Evolutionary conservation across 176 grass and related monocot genomes (phyloP).

Genomic region (Avena insularis): DNA sequence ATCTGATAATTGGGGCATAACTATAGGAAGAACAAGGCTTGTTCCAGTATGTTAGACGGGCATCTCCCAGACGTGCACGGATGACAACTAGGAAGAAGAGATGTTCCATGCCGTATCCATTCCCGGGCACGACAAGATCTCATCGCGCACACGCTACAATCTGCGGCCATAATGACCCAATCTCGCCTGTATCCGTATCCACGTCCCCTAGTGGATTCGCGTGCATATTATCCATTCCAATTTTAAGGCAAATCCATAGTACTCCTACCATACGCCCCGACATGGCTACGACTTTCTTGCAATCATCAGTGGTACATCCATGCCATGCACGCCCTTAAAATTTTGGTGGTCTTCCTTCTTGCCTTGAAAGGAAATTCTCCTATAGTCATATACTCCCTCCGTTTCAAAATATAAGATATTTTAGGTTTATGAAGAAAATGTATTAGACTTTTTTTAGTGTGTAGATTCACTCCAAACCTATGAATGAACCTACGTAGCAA

Average conservation of each 20-base stretch:
- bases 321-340: neutral
- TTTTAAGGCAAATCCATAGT: neutral
- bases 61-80: neutral
- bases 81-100: neutral
- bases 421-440: too few species aligned
- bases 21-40: neutral
- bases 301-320: too few species aligned
- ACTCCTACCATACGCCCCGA: neutral
- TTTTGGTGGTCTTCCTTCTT: neutral
- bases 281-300: neutral
- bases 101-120: neutral
- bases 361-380: slow-evolving; percentile 27
- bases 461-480: too few species aligned
- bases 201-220: neutral
- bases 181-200: neutral
- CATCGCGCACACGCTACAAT: slow-evolving; percentile 6
- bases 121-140: neutral
- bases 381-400: too few species aligned
- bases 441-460: too few species aligned
- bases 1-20: neutral
- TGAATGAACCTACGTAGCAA: too few species aligned
- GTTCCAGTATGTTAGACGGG: neutral
- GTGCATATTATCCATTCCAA: neutral
- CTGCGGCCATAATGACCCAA: neutral
- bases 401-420: too few species aligned